Percentiles rank a stretch among this genome's conserved stretches.
These are phyloP conservation scores for Gossypium rotundifolium DNA, from an alignment of 345 rosid species.

Conservation along the genomic window DNA sequence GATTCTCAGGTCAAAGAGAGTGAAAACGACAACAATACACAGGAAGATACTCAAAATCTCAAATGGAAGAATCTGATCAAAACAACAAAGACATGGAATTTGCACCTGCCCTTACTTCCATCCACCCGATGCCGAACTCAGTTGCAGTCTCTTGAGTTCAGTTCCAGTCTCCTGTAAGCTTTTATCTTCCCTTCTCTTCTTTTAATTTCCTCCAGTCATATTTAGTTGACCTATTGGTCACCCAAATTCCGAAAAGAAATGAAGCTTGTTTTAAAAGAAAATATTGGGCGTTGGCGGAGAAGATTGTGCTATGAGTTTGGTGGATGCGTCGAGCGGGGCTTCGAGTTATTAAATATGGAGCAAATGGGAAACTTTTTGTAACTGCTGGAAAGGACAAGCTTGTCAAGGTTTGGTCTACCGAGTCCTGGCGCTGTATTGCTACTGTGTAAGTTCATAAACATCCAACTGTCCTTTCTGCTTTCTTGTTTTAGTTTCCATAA, in stretches of 20 bases:
- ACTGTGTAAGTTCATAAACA: slow-evolving; percentile 48
- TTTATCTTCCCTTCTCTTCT: neutral
- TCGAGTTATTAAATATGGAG: slow-evolving; percentile 66
- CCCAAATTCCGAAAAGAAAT: neutral
- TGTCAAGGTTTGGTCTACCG: slow-evolving; percentile 81
- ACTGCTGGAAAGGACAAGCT: slow-evolving; percentile 91
- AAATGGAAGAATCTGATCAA: slow-evolving; percentile 43
- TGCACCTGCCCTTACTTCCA: slow-evolving; percentile 68
- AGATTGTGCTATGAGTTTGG: slow-evolving; percentile 40
- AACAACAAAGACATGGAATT: slow-evolving; percentile 48
- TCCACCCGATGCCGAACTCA: slow-evolving; percentile 64
- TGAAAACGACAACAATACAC: slow-evolving; percentile 15
- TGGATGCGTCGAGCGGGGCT: slow-evolving; percentile 53
- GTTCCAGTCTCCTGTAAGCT: slow-evolving; percentile 69
- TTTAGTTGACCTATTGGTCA: neutral
- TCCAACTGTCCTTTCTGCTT: neutral
- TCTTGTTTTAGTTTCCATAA: too few relatives aligned
- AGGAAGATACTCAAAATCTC: slow-evolving; percentile 18
- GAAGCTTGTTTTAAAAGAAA: neutral
- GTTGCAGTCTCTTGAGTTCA: slow-evolving; percentile 66
- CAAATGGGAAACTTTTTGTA: slow-evolving; percentile 62
- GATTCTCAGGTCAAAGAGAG: neutral
- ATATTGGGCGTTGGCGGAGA: slow-evolving; percentile 35
- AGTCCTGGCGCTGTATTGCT: slow-evolving; percentile 61
- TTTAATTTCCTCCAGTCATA: too few relatives aligned